Evolutionary conservation across 2,329 filamentous ascomycete genomes (phyloP).

Genomic region (Ceratocystis eucalypticola): DNA sequence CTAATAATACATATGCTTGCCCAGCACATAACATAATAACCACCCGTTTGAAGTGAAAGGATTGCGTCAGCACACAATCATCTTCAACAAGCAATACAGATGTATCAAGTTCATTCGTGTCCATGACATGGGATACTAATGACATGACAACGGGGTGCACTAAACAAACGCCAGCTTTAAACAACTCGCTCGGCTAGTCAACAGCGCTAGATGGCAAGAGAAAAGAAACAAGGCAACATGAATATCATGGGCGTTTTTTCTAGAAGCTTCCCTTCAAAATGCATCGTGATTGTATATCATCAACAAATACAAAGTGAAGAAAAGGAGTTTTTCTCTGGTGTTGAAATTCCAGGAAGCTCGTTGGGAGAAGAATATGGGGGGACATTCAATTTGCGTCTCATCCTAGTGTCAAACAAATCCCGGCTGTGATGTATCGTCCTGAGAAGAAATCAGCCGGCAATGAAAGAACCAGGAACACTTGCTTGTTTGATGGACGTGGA

Average conservation of each 20-base stretch:
- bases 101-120: not conserved
- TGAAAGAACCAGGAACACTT: conserved; percentile 17
- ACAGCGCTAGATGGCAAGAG: conserved; percentile 5
- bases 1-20: not conserved
- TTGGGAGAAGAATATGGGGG: not conserved
- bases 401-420: conserved; percentile 17
- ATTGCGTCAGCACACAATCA: not conserved
- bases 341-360: not conserved
- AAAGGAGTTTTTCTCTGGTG: not conserved
- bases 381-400: conserved; percentile 17
- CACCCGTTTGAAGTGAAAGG: conserved; percentile 8
- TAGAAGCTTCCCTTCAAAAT: conserved; percentile 5
- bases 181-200: not conserved
- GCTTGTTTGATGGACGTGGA: not conserved
- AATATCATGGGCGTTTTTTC: conserved; percentile 10
- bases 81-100: conserved; percentile 12
- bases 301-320: not conserved
- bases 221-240: not conserved
- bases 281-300: not conserved
- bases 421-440: conserved; percentile 5
- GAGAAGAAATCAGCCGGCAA: conserved; percentile 11
- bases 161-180: conserved; percentile 4
- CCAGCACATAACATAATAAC: not conserved
- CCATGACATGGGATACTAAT: not conserved
- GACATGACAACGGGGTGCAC: not conserved